These are phyloP conservation scores for Dorcoceras hygrometricum DNA, from an alignment of 257 asterid species.

Conservation along the genomic window DNA sequence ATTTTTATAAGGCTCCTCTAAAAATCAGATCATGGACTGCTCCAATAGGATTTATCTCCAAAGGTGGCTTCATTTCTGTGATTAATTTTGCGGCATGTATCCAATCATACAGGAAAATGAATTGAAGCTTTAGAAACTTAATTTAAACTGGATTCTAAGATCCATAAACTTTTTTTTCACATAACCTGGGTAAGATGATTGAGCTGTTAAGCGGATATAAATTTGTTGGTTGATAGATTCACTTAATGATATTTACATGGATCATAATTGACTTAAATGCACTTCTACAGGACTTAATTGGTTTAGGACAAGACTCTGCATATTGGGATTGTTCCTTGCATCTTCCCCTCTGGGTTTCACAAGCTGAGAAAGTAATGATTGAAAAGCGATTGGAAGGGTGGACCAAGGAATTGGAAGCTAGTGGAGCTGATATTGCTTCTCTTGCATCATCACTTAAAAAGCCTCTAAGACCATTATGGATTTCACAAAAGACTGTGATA, in stretches of 20 bases:
- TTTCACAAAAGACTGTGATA: conserved; percentile 86
- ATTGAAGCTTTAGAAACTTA: too few species aligned
- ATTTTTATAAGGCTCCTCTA: background rate
- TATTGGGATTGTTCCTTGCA: conserved; percentile 86
- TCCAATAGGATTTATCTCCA: background rate
- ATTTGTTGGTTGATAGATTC: background rate
- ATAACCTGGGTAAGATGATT: background rate
- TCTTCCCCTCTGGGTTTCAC: conserved; percentile 95
- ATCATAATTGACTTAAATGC: conserved; percentile 15
- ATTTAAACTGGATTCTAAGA: too few species aligned
- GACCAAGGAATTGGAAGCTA: conserved; percentile 65
- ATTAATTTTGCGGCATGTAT: too few species aligned
- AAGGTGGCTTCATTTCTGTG: too few species aligned
- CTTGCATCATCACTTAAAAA: conserved; percentile 54
- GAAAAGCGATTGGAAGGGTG: conserved; percentile 65
- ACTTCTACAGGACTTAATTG: conserved; percentile 44
- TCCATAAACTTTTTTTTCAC: too few species aligned
- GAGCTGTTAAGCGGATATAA: conserved; percentile 5
- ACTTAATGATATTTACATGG: conserved; percentile 7
- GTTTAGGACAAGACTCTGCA: conserved; percentile 27
- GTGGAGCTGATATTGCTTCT: conserved; percentile 88
- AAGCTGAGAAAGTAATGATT: conserved; percentile 65
- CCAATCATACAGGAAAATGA: too few species aligned
- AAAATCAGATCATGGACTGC: background rate
- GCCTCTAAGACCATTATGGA: conserved; percentile 86